A percentile compares a stretch with the other conserved stretches of the same genome.
phyloP scores from a whole-genome alignment of 305 asterid genomes.

The Fraxinus sp. region DNA sequence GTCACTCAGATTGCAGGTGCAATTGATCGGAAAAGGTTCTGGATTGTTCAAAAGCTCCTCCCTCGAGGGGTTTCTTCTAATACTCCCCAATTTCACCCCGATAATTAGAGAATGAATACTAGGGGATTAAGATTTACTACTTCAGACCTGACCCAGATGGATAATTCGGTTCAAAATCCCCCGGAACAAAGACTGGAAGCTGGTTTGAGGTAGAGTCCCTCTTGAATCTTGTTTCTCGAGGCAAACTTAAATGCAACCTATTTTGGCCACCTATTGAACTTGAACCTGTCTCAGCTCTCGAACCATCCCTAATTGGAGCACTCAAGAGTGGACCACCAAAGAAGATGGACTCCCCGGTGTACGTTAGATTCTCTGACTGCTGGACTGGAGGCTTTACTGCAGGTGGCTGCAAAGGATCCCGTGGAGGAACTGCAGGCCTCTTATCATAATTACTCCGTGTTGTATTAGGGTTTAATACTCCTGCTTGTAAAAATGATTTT shows the following conservation, averaged over 20 bases:
- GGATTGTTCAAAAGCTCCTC: constrained; percentile 28
- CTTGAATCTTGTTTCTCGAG: constrained; percentile 62
- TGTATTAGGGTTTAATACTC: constrained; percentile 33
- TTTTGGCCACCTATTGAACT: constrained; percentile 47
- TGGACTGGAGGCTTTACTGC: constrained; percentile 36
- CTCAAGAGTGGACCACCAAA: constrained; percentile 90
- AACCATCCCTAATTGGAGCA: constrained; percentile 55
- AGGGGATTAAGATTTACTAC: constrained; percentile 25
- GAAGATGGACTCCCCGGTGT: constrained; percentile 83
- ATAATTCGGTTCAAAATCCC: constrained; percentile 51
- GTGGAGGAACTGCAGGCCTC: constrained; percentile 35
- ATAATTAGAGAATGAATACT: constrained; percentile 8
- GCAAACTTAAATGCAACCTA: constrained; percentile 37
- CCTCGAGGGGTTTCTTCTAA: constrained; percentile 45
- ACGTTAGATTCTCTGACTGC: constrained; percentile 65
- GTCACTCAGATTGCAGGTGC: constrained; percentile 14
- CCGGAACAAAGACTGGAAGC: constrained; percentile 88
- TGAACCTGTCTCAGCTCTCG: constrained; percentile 46
- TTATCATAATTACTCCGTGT: constrained; percentile 45
- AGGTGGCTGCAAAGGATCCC: constrained; percentile 36
- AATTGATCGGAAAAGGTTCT: constrained; percentile 49
- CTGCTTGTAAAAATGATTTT: constrained; percentile 36
- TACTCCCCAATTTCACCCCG: constrained; percentile 2
- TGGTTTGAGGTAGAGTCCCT: constrained; percentile 80
- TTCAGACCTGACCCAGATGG: constrained; percentile 48